A percentile compares a stretch with the other conserved stretches of the same genome.
Evolutionary conservation across 2,329 filamentous ascomycete species (phyloP).

Genomic region (Hypoxylon sp.): DNA sequence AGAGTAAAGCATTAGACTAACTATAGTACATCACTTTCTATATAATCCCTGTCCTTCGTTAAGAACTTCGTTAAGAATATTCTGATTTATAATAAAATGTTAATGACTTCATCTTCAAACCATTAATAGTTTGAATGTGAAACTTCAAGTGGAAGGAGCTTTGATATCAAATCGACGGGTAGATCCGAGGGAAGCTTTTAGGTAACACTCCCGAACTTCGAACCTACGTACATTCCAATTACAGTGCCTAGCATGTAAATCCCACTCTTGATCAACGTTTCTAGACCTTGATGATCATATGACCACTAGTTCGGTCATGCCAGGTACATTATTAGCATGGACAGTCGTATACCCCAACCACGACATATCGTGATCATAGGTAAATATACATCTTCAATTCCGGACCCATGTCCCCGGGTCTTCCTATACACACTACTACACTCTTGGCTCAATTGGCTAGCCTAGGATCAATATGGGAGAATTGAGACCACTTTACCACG

Average conservation of each 20-base stretch:
- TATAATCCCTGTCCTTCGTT: slow-evolving; percentile 10
- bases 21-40: slow-evolving; percentile 13
- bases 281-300: slow-evolving; percentile 21
- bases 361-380: slow-evolving; percentile 56
- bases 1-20: slow-evolving; percentile 7
- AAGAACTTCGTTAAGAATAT: too few species aligned
- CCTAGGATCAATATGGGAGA: slow-evolving; percentile 25
- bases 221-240: slow-evolving; percentile 6
- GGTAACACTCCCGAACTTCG: slow-evolving; percentile 21
- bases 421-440: slow-evolving; percentile 1
- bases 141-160: slow-evolving; percentile 2
- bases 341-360: slow-evolving; percentile 52
- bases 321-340: slow-evolving; percentile 50
- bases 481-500: slow-evolving; percentile 16
- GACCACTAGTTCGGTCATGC: slow-evolving; percentile 47
- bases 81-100: slow-evolving; percentile 10
- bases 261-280: slow-evolving; percentile 19
- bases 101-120: slow-evolving; percentile 3
- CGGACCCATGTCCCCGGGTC: slow-evolving; percentile 14
- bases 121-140: slow-evolving; percentile 16
- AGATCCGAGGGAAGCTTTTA: slow-evolving; percentile 35
- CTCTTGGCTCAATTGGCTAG: slow-evolving; percentile 17
- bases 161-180: slow-evolving; percentile 29
- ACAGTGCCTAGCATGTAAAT: slow-evolving; percentile 31
- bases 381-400: slow-evolving; percentile 39